Conservation (phyloP, 2,329 filamentous ascomycete genomes). For the Fusarium odoratissimum region DNA sequence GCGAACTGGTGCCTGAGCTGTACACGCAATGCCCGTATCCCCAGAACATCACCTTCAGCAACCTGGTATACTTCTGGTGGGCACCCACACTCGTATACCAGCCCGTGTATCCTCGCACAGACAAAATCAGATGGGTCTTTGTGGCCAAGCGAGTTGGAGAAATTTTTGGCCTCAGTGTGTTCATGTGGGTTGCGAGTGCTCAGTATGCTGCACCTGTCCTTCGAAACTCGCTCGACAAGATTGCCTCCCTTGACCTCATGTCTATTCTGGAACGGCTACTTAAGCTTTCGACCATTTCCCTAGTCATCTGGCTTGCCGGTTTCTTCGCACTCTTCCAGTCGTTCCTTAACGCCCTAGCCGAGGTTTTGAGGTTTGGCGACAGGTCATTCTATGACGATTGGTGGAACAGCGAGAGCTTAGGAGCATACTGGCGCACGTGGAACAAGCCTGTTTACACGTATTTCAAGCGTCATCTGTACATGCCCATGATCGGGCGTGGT, state of each 20-base stretch:
- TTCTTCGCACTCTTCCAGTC: conserved; percentile 98
- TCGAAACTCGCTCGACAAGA: conserved; percentile 88
- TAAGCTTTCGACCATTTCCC: conserved; percentile 94
- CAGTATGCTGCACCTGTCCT: conserved; percentile 94
- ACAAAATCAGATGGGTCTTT: conserved; percentile 86
- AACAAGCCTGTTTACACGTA: conserved; percentile 98
- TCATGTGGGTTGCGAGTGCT: conserved; percentile 94
- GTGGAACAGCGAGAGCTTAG: conserved; percentile 93
- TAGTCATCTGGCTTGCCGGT: conserved; percentile 96
- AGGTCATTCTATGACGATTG: conserved; percentile 96
- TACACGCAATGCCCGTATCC: conserved; percentile 90
- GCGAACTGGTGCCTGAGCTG: conserved; percentile 80
- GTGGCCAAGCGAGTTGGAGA: conserved; percentile 86
- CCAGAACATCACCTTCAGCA: conserved; percentile 86
- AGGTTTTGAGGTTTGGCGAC: conserved; percentile 90
- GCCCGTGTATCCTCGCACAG: conserved; percentile 90
- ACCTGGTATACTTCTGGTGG: conserved; percentile 97
- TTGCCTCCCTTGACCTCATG: conserved; percentile 80
- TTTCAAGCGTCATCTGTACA: conserved; percentile 94
- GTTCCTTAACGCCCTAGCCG: conserved; percentile 88
- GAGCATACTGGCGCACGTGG: conserved; percentile 94
- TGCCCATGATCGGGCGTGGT: conserved; percentile 85
- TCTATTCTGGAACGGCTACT: conserved; percentile 90
- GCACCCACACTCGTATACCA: conserved; percentile 97
- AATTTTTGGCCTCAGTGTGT: conserved; percentile 79